phyloP scores from a whole-genome alignment of 257 asterid genomes.

The Haberlea rhodopensis region DNA sequence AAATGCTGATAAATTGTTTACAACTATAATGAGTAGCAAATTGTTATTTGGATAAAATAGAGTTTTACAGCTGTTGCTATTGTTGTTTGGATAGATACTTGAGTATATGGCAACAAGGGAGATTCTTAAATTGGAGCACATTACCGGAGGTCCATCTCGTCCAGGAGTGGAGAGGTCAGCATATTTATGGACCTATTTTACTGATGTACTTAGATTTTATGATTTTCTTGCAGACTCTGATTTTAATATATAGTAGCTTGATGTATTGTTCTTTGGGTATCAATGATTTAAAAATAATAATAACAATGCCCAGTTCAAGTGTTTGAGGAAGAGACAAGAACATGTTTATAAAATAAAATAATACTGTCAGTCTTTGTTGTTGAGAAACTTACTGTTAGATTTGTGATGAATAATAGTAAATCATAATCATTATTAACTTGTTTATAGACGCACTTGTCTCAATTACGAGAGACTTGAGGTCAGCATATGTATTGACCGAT shows the following conservation, averaged over 20 bases:
- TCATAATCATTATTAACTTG: too few species aligned
- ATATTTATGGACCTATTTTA: slow-evolving; percentile 17
- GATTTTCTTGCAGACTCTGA: slow-evolving; percentile 14
- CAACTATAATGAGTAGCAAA: background rate
- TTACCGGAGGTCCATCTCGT: slow-evolving; percentile 73
- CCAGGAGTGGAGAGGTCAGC: slow-evolving; percentile 86
- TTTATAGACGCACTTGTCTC: too few species aligned
- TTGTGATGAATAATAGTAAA: background rate
- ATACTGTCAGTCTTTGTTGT: background rate
- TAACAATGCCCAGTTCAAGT: background rate
- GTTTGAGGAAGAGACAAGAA: background rate
- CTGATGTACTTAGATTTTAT: slow-evolving; percentile 8
- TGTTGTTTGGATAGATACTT: slow-evolving; percentile 49
- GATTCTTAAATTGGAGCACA: slow-evolving; percentile 73
- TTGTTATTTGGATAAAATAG: slow-evolving; percentile 15
- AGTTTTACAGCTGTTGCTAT: background rate
- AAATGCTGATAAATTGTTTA: slow-evolving; percentile 4
- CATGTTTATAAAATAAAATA: background rate
- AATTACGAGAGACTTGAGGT: too few species aligned
- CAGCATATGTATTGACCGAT: too few species aligned
- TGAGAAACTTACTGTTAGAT: background rate
- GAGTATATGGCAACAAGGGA: slow-evolving; percentile 83
- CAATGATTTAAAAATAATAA: background rate
- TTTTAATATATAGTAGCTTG: slow-evolving; percentile 11
- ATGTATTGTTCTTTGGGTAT: slow-evolving; percentile 1